phyloP scores from a whole-genome alignment of 2,329 filamentous ascomycete genomes.

The Ophiostoma sp. region DNA sequence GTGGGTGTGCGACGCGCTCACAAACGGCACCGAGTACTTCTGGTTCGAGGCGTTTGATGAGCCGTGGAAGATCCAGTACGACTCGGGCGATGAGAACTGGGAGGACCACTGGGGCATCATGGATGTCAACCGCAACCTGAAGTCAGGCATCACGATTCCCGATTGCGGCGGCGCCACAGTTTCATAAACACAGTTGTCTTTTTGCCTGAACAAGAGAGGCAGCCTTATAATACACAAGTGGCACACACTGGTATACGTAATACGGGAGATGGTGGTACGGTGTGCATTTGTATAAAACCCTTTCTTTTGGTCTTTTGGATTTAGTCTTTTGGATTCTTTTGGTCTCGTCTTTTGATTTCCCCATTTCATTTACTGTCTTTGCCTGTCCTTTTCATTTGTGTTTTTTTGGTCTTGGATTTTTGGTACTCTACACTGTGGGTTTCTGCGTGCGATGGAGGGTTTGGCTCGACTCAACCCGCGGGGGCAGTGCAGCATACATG shows the following conservation, averaged over 20 bases:
- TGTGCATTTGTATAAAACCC: conserved; percentile 12
- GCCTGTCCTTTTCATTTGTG: neutral
- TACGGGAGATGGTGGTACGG: neutral
- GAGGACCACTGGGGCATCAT: conserved; percentile 96
- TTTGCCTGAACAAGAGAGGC: neutral
- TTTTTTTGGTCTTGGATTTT: neutral
- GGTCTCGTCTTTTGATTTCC: neutral
- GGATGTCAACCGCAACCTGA: conserved; percentile 81
- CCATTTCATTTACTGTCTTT: neutral
- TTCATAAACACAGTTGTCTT: conserved; percentile 30
- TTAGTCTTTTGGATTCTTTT: neutral
- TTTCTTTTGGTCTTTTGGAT: neutral
- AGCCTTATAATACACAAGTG: neutral
- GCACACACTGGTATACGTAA: neutral
- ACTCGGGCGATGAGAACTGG: conserved; percentile 71
- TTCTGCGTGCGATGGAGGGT: neutral
- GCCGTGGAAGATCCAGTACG: conserved; percentile 84
- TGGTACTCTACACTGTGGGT: neutral
- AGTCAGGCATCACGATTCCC: conserved; percentile 80
- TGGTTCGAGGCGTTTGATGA: conserved; percentile 98
- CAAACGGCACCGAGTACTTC: conserved; percentile 87
- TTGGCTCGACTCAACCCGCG: neutral
- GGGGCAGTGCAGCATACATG: neutral
- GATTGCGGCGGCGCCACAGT: conserved; percentile 78
- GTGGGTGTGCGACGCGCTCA: conserved; percentile 79